Percentiles rank a stretch among this genome's conserved stretches.
These are phyloP conservation scores for Corylus americana DNA, from an alignment of 306 rosid species.

Conservation along the genomic window DNA sequence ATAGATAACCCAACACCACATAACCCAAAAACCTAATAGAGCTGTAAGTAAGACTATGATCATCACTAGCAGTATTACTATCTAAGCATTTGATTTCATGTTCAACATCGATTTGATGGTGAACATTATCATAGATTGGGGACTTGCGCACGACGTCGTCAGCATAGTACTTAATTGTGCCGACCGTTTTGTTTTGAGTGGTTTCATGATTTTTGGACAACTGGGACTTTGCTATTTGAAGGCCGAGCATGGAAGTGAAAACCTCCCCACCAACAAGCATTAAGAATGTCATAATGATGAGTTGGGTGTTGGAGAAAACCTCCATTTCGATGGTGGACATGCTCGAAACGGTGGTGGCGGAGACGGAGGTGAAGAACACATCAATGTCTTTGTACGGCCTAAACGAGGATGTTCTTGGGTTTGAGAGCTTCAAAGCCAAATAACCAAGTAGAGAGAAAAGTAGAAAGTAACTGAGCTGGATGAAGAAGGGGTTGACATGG, in stretches of 20 bases:
- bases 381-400: slow-evolving; percentile 33
- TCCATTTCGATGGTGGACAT: slow-evolving; percentile 72
- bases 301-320: slow-evolving; percentile 51
- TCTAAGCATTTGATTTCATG: not conserved
- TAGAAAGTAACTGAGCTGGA: slow-evolving; percentile 43
- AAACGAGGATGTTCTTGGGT: slow-evolving; percentile 27
- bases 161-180: too few relatives aligned
- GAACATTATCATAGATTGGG: not conserved
- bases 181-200: not conserved
- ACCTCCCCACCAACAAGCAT: slow-evolving; percentile 74
- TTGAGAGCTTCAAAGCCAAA: slow-evolving; percentile 48
- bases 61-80: not conserved
- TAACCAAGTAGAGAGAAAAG: slow-evolving; percentile 49
- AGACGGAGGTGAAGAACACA: slow-evolving; percentile 70
- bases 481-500: slow-evolving; percentile 18
- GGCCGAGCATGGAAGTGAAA: slow-evolving; percentile 55
- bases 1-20: slow-evolving; percentile 38
- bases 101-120: slow-evolving; percentile 13
- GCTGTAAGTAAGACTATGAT: slow-evolving; percentile 5
- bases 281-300: slow-evolving; percentile 43
- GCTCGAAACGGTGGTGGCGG: slow-evolving; percentile 74
- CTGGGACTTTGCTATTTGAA: slow-evolving; percentile 21
- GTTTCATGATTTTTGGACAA: not conserved
- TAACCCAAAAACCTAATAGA: slow-evolving; percentile 22
- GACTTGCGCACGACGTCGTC: not conserved